Base-by-base conservation (phyloP, 2,329 filamentous ascomycete species). In the Fusarium sp. region DNA sequence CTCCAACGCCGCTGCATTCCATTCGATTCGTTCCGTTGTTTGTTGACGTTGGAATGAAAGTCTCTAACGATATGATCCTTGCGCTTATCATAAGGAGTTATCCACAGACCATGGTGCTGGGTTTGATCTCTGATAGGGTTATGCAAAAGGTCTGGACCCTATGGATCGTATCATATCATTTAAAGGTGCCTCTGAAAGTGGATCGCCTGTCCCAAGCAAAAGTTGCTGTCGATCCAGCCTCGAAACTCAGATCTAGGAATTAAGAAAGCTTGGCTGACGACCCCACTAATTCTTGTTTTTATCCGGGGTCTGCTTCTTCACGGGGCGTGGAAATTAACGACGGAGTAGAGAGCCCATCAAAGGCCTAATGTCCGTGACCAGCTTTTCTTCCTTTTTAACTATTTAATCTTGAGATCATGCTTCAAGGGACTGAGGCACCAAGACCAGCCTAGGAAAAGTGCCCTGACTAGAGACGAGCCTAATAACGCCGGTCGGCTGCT, bases 201-300 rank as follows among this genome's bases (percentile, higher is more conserved):
- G 65, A 54, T 35, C 47, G 31, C 13, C 33, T 16, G 26, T 15
- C 44, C 20, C 24, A 57, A 53, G 28, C 18, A 51, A 64, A 68
- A 38, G 61, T 53, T 18, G 47, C 51, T 47, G 65, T 58, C 72
- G 72, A 74, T 74, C 72, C 33, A 45, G 50, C 57, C 38, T 67
- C 62, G 36, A 70, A 74, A 73, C 51, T 59, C 69, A 73, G 72
- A 74, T 74, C 72, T 51, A 50, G 53, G 55, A 33, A 65, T 53
- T 58, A 70, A 56, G 31, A 67, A 71, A 64, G 65, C 71, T 74
- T 74, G 65, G 65, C 48, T 42, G 45, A 24, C 22, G 54, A 33
- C 36, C 48, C 70, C 61, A 31, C 66, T 57, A 36, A 30, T 47
- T 62, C 30, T 62, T 50, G 47, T 47, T 50, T 62, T 67, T 60